A percentile compares a stretch with the other conserved stretches of the same genome.
These are phyloP conservation scores for Pleurotus giganteus DNA, from an alignment of 768 basidiomycete genomes.

Conservation along the genomic window DNA sequence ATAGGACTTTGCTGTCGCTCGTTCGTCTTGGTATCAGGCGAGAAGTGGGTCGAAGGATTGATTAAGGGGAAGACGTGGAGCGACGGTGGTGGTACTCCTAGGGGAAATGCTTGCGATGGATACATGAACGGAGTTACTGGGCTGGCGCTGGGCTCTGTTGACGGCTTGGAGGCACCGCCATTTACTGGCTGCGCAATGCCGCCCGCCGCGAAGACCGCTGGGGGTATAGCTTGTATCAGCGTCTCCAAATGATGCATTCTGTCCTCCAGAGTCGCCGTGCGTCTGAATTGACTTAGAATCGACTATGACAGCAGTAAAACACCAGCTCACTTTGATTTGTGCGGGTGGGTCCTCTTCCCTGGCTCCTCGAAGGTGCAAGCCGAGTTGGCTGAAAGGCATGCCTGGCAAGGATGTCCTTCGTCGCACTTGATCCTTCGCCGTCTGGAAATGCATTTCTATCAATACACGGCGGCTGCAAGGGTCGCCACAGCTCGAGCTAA, in stretches of 20 bases:
- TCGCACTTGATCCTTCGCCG: slow-evolving; percentile 86
- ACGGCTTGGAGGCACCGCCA: slow-evolving; percentile 26
- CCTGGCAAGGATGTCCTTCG: slow-evolving; percentile 87
- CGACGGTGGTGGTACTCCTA: slow-evolving; percentile 76
- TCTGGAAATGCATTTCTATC: slow-evolving; percentile 32
- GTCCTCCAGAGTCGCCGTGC: slow-evolving; percentile 82
- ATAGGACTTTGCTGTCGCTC: slow-evolving; percentile 47
- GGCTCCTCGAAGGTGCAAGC: slow-evolving; percentile 87
- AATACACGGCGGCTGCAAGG: not conserved
- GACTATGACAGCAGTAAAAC: not conserved
- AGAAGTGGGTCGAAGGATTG: slow-evolving; percentile 80
- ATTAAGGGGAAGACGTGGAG: slow-evolving; percentile 75
- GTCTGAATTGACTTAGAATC: slow-evolving; percentile 28
- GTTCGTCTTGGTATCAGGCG: slow-evolving; percentile 39
- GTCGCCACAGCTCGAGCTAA: not conserved
- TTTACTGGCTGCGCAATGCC: slow-evolving; percentile 30
- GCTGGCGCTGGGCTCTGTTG: slow-evolving; percentile 24
- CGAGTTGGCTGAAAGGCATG: slow-evolving; percentile 79
- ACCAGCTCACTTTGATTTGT: slow-evolving; percentile 80
- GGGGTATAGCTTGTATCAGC: slow-evolving; percentile 80
- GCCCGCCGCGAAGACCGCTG: slow-evolving; percentile 71
- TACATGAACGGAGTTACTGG: slow-evolving; percentile 41
- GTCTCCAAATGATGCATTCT: slow-evolving; percentile 87
- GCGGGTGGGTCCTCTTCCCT: slow-evolving; percentile 80
- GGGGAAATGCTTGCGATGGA: slow-evolving; percentile 34